Percentiles rank a stretch among this genome's conserved stretches.
Conservation (phyloP, 345 rosid genomes). For the Eucalyptus marginata region DNA sequence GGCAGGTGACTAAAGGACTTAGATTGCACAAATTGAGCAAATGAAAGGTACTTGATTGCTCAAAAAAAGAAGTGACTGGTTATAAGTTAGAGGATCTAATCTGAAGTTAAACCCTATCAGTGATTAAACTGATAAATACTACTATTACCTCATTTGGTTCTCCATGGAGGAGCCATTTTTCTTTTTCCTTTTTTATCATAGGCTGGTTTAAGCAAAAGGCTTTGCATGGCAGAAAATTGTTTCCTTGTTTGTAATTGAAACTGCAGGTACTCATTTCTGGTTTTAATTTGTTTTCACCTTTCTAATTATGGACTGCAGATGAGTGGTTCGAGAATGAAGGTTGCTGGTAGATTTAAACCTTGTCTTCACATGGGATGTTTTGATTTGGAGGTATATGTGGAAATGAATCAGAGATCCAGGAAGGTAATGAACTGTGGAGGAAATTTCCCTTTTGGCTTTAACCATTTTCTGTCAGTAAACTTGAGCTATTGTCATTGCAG, state of each 20-base stretch:
- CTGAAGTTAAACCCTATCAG: not conserved
- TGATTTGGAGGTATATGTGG: constrained; percentile 94
- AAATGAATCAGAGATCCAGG: constrained; percentile 93
- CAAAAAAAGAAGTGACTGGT: not conserved
- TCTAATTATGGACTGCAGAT: constrained; percentile 22
- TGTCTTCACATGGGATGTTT: constrained; percentile 97
- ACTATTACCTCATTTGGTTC: not conserved
- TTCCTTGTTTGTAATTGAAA: not conserved
- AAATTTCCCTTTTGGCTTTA: not conserved
- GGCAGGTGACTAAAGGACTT: not conserved
- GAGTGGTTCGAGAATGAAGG: constrained; percentile 98
- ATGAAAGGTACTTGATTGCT: not conserved
- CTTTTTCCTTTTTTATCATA: not conserved
- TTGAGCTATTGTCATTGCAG: constrained; percentile 27
- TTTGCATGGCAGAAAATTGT: not conserved
- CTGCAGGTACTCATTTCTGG: not conserved
- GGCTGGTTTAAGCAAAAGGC: not conserved
- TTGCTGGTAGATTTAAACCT: constrained; percentile 93
- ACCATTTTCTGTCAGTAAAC: not conserved
- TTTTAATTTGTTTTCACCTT: not conserved
- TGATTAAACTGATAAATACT: not conserved
- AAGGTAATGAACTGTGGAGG: constrained; percentile 35
- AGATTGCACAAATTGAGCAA: not conserved
- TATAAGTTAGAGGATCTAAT: not conserved
- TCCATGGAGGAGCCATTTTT: not conserved